phyloP scores from a whole-genome alignment of 129 eudicot species.

The Dittrichia graveolens region DNA sequence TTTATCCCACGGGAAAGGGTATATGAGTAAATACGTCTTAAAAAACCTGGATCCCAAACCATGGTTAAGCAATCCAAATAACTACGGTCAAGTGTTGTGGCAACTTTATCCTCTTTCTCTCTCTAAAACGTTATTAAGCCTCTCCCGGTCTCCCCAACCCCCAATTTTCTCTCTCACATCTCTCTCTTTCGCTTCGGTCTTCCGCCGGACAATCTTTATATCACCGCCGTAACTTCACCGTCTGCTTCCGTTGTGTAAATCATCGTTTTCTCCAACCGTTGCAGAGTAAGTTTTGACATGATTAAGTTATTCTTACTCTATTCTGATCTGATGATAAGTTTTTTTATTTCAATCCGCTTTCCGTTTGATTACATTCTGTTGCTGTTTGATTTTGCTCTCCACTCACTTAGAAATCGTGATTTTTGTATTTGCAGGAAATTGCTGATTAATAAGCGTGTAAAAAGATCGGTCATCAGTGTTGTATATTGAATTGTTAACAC shows the following conservation, averaged over 20 bases:
- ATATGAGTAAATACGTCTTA: background rate
- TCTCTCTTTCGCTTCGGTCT: conserved; percentile 10
- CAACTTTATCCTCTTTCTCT: conserved; percentile 48
- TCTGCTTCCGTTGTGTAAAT: background rate
- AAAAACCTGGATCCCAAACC: conserved; percentile 19
- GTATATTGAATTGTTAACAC: background rate
- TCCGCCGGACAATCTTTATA: conserved; percentile 7
- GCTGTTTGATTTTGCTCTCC: background rate
- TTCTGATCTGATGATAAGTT: background rate
- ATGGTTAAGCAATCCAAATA: conserved; percentile 19
- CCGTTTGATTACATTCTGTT: conserved; percentile 14
- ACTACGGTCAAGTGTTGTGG: conserved; percentile 35
- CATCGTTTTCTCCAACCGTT: conserved; percentile 4
- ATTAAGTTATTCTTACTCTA: background rate
- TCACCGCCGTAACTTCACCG: conserved; percentile 19
- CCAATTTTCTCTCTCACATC: conserved; percentile 26
- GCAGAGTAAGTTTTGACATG: conserved; percentile 13
- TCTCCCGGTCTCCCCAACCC: conserved; percentile 17
- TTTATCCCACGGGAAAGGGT: background rate
- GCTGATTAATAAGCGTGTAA: conserved; percentile 7
- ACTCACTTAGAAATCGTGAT: background rate
- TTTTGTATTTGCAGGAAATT: background rate
- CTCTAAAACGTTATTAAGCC: conserved; percentile 25
- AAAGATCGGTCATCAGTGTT: conserved; percentile 25
- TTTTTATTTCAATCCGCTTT: background rate